Base-by-base conservation (phyloP, 2,329 filamentous ascomycete genomes). In the Xylaria sp. region DNA sequence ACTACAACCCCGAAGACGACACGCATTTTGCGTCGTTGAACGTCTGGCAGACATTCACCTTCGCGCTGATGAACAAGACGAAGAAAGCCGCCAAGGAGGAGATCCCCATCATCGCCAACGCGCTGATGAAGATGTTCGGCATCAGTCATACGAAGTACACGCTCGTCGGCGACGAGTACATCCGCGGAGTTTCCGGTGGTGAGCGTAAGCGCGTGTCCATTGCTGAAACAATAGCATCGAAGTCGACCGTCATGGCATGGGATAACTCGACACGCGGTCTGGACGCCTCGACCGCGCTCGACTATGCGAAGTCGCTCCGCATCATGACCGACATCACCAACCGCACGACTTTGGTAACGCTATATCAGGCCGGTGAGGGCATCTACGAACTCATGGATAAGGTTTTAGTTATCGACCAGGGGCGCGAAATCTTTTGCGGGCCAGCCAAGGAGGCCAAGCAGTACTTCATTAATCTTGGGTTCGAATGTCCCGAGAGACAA, bases 191-290 rank as follows among this genome's bases (percentile, higher is more conserved):
- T 0, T 90, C 86, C 43, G 90, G 90, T 63, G 90, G 90, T 53
- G 90, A 94, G 73, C 76, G 90, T 37, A 93, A 92, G 70, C 87
- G 90, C 66, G 89, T 91, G 7, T 87, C 85, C 19, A 91, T 93
- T 59, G 88, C 88, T 1, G 90, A 93, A 71, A 90, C 88, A 0
- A 73, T 93, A 19, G 86, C 88, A 4, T 88, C 88, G 6, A 88
- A 89, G 69, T 85, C 85, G 0, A 85, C 87, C 0, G 86, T 92
- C 1, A 84, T 89, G 29, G 87, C 86, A 58, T 92, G 88, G 88
- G 90, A 93, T 63, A 93, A 93, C 69, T 87, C 84, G 0, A 93
- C 89, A 0, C 79, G 90, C 44, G 90, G 90, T n/a, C 76, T 93
- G 0, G 90, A 94, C 66, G 87, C 89, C 1, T 89, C 86, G 1